Evolutionary conservation across 2,329 filamentous ascomycete genomes (phyloP), one percentile per base, ranked within the genome.

Genomic region (Fusarium ambrosium): DNA sequence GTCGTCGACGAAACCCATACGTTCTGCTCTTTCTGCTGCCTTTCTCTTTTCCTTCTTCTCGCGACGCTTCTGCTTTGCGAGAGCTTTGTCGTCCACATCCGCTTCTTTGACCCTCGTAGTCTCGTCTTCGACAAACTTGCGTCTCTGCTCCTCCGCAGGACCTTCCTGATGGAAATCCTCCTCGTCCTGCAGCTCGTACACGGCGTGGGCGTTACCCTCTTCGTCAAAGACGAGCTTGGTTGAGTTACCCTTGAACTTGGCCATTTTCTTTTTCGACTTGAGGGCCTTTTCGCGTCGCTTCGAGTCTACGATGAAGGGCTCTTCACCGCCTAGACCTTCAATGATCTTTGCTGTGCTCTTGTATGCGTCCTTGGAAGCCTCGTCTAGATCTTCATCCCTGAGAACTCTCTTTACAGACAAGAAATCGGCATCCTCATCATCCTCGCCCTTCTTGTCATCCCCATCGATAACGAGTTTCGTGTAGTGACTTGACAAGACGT

Each of bases 241-340:
- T 14, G 94, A 93, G 80, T 93, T 93, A 80, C 95, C 94, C 87
- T 95, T 97, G 87, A 94, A 94, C 81, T 97, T 97, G 80, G 95
- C 89, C 75, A 98, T 90, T 84, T 97, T 94, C 88, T 98, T 98
- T 88, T 98, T 98, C 22, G 94, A 97, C 80, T 93, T 93, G 75
- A 98, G 90, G n/a, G 98, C 89, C 86, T 98, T 98, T 85, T 98
- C 96, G 76, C 95, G 92, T 27, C 97, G 94, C 83, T 98, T 97
- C 14, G 95, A 98, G 85, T 99, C 97, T 72, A 99, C 91, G 22
- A 98, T 86, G 53, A 98, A 88, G 2, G 94, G 90, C 32, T 93
- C 90, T 59, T 93, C 91, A 71, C 92, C 92, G 51, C 92, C 92
- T 14, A 93, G 87, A 2, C 92, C 88, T 43, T 89, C 84, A 59